These are phyloP conservation scores for Scleromitrula shiraiana DNA, from an alignment of 2,329 filamentous ascomycete genomes.

Conservation along the genomic window DNA sequence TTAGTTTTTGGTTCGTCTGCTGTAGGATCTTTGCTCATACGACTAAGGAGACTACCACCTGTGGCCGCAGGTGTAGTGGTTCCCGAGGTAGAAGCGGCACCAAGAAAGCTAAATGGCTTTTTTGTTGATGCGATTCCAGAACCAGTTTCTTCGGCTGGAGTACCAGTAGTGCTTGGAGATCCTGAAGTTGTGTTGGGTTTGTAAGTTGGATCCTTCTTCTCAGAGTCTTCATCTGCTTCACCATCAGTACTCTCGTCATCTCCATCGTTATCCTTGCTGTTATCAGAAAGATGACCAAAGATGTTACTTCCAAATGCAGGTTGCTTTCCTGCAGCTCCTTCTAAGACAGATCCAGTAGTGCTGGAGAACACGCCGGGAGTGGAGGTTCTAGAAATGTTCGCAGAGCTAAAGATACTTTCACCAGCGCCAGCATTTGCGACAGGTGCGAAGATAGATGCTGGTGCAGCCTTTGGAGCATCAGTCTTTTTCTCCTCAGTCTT, in stretches of 20 bases:
- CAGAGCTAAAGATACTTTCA: conserved; percentile 18
- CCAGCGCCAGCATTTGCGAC: conserved; percentile 25
- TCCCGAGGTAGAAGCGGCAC: conserved; percentile 27
- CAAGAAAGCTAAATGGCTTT: conserved; percentile 24
- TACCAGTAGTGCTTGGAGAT: conserved; percentile 15
- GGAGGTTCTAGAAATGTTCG: conserved; percentile 22
- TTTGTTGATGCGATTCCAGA: conserved; percentile 24
- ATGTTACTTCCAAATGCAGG: conserved; percentile 38
- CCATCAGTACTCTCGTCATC: conserved; percentile 36
- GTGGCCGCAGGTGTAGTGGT: conserved; percentile 31
- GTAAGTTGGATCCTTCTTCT: conserved; percentile 26
- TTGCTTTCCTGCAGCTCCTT: conserved; percentile 18
- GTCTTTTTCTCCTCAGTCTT: conserved; percentile 10
- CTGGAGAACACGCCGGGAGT: conserved; percentile 22
- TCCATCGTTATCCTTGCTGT: conserved; percentile 37
- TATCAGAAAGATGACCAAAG: conserved; percentile 48
- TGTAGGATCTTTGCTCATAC: conserved; percentile 42
- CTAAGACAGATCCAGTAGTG: conserved; percentile 22
- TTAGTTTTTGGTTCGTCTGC: conserved; percentile 34
- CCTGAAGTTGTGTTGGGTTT: conserved; percentile 14
- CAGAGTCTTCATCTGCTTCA: conserved; percentile 35
- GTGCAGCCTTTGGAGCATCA: conserved; percentile 1
- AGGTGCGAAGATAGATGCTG: neutral
- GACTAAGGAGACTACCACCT: conserved; percentile 47
- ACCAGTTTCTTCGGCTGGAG: conserved; percentile 21